Conservation (phyloP, 139 green algal species). For the Protoeuglena noctilucae region DNA sequence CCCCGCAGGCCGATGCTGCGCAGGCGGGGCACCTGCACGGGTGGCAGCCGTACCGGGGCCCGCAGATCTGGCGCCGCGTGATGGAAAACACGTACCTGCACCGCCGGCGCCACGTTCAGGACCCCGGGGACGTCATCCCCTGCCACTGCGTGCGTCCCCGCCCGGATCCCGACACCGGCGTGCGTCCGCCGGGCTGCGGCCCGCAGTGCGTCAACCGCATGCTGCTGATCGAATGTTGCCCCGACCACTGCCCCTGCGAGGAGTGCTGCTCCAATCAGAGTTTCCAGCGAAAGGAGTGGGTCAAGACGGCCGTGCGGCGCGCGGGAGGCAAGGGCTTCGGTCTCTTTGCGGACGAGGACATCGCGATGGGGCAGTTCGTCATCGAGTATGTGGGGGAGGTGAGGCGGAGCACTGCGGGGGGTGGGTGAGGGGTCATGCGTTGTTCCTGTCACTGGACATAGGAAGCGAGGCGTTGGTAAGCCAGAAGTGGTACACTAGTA, state of each 20-base stretch:
- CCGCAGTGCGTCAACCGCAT: conserved; percentile 86
- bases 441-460: too few species aligned
- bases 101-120: conserved; percentile 44
- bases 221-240: conserved; percentile 81
- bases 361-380: conserved; percentile 75
- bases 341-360: conserved; percentile 50
- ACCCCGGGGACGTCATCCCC: conserved; percentile 89
- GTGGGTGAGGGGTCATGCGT: too few species aligned
- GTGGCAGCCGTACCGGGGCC: conserved; percentile 16
- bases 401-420: too few species aligned
- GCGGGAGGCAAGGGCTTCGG: conserved; percentile 78
- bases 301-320: conserved; percentile 50
- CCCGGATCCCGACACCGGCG: conserved; percentile 13
- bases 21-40: too few species aligned
- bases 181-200: conserved; percentile 58
- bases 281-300: conserved; percentile 69
- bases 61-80: conserved; percentile 67
- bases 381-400: conserved; percentile 92
- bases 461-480: too few species aligned
- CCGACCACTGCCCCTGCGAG: conserved; percentile 75
- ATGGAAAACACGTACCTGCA: conserved; percentile 62
- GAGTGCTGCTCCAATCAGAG: conserved; percentile 80
- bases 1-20: background rate
- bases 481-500: background rate
- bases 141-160: conserved; percentile 64